Base-by-base conservation (phyloP, 306 rosid species). In the Acacia crassicarpa region DNA sequence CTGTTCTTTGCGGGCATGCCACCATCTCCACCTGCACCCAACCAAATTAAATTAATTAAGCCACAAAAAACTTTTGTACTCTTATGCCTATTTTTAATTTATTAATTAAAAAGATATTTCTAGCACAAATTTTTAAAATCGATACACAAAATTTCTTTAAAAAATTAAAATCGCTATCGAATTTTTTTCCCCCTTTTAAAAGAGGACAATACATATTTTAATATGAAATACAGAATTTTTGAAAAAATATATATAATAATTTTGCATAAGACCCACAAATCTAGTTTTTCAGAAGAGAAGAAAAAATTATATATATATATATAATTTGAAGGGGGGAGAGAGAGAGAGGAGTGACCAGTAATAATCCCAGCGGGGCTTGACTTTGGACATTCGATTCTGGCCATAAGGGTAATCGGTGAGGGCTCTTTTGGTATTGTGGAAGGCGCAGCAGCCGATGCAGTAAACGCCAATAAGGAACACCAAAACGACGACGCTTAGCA, bases 391-490 rank as follows among this genome's bases (percentile, higher is more conserved):
- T 48, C 87, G 85, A 78, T 93, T 92, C 74, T 89, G 83, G 8
- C 98, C 99, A 25, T 93, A 83, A 0, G 93, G 94, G 67, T 96
- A 89, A 80, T 92, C 97, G 0, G 97, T 85, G 81, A 86, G 88
- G 15, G 94, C 94, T 72, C 99, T 76, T 32, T 80, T 88, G 12
- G 97, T 84, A 86, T 96, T 96, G 65, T 76, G 91, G 83, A 92
- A 96, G 54, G 99, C 99, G 74, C 99, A 96, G 85, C 97, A 96
- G 0, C 99, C 99, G 11, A 93, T 90, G 4, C 89, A 92, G 74
- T 93, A 96, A 23, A 93, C 81, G 9, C 85, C 97, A 4, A 96
- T 94, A 73, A 96, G 98, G 41, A 93, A 54, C 25, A 93, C 83
- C 38, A 93, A 82, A 86, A 93, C 54, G 46, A 90, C 83, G 19